Conservation (phyloP, 257 asterid species). For the Avicennia marina region DNA sequence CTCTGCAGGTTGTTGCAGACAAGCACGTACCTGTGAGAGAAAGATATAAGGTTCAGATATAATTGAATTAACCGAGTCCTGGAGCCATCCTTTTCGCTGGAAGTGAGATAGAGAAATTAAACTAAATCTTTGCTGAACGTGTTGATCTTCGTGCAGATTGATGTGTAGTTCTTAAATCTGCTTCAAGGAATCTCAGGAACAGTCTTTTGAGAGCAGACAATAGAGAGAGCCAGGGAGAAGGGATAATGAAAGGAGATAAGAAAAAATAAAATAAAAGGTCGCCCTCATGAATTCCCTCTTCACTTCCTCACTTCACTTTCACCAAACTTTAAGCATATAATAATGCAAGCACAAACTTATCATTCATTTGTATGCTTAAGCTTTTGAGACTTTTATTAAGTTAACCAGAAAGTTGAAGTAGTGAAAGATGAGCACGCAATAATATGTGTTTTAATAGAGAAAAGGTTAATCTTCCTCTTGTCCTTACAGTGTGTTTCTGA, state of each 20-base stretch:
- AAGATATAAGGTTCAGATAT: too few relatives aligned
- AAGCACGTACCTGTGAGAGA: conserved; percentile 10
- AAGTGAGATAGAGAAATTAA: neutral
- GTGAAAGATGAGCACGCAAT: too few relatives aligned
- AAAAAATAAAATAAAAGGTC: conserved; percentile 23
- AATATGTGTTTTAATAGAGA: too few relatives aligned
- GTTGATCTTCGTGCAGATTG: neutral
- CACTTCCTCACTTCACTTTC: conserved; percentile 40
- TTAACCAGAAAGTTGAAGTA: too few relatives aligned
- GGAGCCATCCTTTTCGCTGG: conserved; percentile 19
- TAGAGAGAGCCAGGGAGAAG: conserved; percentile 13
- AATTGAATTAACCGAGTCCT: too few relatives aligned
- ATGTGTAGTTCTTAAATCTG: conserved; percentile 14
- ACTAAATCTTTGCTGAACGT: too few relatives aligned
- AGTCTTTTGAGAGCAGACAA: conserved; percentile 25
- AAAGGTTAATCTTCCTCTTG: too few relatives aligned
- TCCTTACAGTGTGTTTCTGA: too few relatives aligned
- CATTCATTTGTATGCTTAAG: conserved; percentile 17
- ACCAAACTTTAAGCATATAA: conserved; percentile 24
- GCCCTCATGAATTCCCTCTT: conserved; percentile 28
- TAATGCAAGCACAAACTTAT: conserved; percentile 19
- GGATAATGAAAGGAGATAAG: conserved; percentile 36
- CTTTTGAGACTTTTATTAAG: neutral
- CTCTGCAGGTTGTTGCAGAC: too few relatives aligned
- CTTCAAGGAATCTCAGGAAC: conserved; percentile 14